Percentiles rank a stretch among this genome's conserved stretches.
Evolutionary conservation across 441 rosid genomes (phyloP).

Genomic region (Pelargonium cotyledonis): DNA sequence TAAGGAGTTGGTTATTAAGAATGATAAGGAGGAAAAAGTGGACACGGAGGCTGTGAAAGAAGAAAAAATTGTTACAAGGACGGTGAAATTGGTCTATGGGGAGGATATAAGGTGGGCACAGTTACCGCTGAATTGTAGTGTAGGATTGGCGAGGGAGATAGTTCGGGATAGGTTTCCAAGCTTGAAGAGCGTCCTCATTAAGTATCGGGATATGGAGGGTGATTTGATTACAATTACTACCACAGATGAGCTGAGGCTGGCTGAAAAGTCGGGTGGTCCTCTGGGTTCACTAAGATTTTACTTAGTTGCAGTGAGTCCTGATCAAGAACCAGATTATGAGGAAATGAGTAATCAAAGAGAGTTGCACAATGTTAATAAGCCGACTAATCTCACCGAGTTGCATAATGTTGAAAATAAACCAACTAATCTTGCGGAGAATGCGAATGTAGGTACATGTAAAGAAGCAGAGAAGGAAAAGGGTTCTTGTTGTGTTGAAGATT

Average conservation of each 20-base stretch:
- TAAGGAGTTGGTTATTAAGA: slow-evolving; percentile 26
- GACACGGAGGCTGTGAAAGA: slow-evolving; percentile 35
- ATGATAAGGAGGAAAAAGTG: slow-evolving; percentile 32
- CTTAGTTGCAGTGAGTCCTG: slow-evolving; percentile 54
- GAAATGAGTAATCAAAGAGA: slow-evolving; percentile 30
- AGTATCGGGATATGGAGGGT: slow-evolving; percentile 76
- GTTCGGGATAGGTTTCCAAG: slow-evolving; percentile 68
- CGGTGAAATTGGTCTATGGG: slow-evolving; percentile 76
- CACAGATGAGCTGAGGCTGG: slow-evolving; percentile 68
- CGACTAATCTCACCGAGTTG: neutral
- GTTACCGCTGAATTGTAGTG: slow-evolving; percentile 59
- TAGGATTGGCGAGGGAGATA: slow-evolving; percentile 56
- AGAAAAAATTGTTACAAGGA: slow-evolving; percentile 45
- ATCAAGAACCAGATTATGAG: slow-evolving; percentile 73
- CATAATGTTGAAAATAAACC: neutral
- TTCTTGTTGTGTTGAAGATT: slow-evolving; percentile 52
- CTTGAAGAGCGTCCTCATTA: slow-evolving; percentile 63
- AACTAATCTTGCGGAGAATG: slow-evolving; percentile 33
- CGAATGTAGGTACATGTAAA: slow-evolving; percentile 28
- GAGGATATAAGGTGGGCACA: slow-evolving; percentile 94
- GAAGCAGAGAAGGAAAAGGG: slow-evolving; percentile 33
- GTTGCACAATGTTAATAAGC: neutral
- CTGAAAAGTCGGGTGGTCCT: slow-evolving; percentile 50
- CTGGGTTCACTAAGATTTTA: slow-evolving; percentile 67
- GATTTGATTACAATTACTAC: slow-evolving; percentile 85